These are phyloP conservation scores for Mycena indigotica DNA, from an alignment of 768 basidiomycete species.

Conservation along the genomic window DNA sequence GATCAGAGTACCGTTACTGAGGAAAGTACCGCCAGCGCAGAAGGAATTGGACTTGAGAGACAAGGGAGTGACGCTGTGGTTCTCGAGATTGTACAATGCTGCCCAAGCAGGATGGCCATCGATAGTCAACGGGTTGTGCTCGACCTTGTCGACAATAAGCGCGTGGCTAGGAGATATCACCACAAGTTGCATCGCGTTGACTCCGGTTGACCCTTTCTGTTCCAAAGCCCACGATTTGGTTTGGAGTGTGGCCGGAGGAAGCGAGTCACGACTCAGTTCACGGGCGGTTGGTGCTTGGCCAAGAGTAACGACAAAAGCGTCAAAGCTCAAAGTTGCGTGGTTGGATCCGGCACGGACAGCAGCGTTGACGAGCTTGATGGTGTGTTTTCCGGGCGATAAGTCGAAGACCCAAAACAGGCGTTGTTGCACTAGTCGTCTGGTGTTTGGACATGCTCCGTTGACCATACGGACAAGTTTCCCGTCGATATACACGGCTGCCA, in stretches of 20 bases:
- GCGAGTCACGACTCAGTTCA: constrained; percentile 1
- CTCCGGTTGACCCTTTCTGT: constrained; percentile 72
- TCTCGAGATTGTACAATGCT: constrained; percentile 69
- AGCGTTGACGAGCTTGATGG: constrained; percentile 62
- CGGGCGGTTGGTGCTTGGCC: constrained; percentile 26
- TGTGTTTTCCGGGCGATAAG: constrained; percentile 55
- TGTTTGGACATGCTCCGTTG: constrained; percentile 44
- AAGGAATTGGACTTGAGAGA: constrained; percentile 79
- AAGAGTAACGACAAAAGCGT: constrained; percentile 68
- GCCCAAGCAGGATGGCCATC: constrained; percentile 82
- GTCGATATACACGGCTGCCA: constrained; percentile 60
- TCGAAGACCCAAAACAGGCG: constrained; percentile 64
- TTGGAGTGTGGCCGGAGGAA: constrained; percentile 13
- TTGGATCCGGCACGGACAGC: constrained; percentile 43
- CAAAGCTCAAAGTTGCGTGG: constrained; percentile 50
- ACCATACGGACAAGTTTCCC: constrained; percentile 47
- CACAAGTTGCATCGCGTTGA: constrained; percentile 76
- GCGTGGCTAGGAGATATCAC: constrained; percentile 71
- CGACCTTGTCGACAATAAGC: constrained; percentile 80
- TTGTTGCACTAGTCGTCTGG: constrained; percentile 50
- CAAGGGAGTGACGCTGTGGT: constrained; percentile 63
- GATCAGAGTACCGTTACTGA: constrained; percentile 75
- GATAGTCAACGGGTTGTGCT: constrained; percentile 78
- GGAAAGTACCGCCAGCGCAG: constrained; percentile 80
- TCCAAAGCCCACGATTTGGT: constrained; percentile 53